Conservation (phyloP, 768 basidiomycete genomes). For the Kwoniella heveanensis region DNA sequence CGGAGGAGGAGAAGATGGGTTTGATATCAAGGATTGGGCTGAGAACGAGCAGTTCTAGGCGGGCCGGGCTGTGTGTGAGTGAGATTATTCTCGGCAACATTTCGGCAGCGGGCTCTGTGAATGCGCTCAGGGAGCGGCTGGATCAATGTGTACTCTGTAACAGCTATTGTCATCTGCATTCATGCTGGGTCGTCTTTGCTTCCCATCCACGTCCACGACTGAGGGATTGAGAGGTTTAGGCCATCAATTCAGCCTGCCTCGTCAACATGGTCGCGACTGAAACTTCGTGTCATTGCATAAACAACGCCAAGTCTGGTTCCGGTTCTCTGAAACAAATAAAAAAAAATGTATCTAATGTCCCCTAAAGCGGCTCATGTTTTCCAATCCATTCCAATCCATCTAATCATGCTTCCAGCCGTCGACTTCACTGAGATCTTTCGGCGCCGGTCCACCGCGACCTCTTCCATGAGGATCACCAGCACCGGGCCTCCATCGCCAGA, state of each 20-base stretch:
- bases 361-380: neutral
- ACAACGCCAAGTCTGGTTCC: no score
- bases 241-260: no score
- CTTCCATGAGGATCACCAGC: slow-evolving; percentile 7
- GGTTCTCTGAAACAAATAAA: no score
- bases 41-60: slow-evolving; percentile 41
- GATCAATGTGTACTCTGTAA: neutral
- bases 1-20: slow-evolving; percentile 34
- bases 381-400: neutral
- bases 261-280: no score
- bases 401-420: slow-evolving; percentile 32
- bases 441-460: slow-evolving; percentile 23
- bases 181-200: no score
- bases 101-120: no score
- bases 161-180: neutral
- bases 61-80: neutral
- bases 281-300: no score
- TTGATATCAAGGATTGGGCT: slow-evolving; percentile 47
- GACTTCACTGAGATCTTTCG: slow-evolving; percentile 32
- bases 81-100: no score
- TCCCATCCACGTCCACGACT: no score
- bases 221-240: no score
- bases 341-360: no score
- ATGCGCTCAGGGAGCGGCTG: neutral
- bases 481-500: slow-evolving; percentile 27